Conservation (phyloP, 805 yeast genomes). For the Brettanomyces anomalus region DNA sequence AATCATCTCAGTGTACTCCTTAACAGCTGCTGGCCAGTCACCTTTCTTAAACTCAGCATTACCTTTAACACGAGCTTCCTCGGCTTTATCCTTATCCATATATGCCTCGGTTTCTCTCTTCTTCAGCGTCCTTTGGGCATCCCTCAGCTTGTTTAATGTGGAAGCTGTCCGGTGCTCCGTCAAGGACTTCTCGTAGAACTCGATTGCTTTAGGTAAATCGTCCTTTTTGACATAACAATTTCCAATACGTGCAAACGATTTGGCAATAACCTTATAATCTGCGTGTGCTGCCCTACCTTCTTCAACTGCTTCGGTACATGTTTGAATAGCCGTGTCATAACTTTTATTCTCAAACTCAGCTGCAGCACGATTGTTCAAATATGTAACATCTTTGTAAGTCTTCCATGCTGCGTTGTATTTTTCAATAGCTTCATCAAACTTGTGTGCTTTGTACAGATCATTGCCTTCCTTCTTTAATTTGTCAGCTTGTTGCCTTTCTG, state of each 20-base stretch:
- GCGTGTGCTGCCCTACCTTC: conserved; percentile 86
- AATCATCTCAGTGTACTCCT: conserved; percentile 90
- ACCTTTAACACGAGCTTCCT: conserved; percentile 89
- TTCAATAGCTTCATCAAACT: conserved; percentile 89
- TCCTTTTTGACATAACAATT: conserved; percentile 67
- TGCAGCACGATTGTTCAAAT: conserved; percentile 92
- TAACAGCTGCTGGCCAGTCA: conserved; percentile 95
- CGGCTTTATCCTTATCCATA: conserved; percentile 86
- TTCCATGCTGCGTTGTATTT: conserved; percentile 84
- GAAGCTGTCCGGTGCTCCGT: conserved; percentile 98
- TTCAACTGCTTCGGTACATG: conserved; percentile 77
- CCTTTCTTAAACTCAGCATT: conserved; percentile 81
- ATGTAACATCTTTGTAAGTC: conserved; percentile 74
- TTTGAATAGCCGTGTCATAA: conserved; percentile 71
- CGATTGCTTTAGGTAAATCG: conserved; percentile 65
- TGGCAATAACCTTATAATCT: conserved; percentile 86
- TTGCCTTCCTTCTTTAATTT: conserved; percentile 80
- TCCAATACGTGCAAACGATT: conserved; percentile 90
- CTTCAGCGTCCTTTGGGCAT: conserved; percentile 80
- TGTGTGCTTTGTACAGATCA: conserved; percentile 70
- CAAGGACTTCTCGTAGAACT: conserved; percentile 76
- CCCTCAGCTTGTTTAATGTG: conserved; percentile 76
- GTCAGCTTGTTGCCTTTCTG: conserved; percentile 46
- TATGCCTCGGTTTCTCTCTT: conserved; percentile 68
- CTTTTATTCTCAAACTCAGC: conserved; percentile 97